phyloP scores from a whole-genome alignment of 164 flowering plant genomes.

The Santalum album region DNA sequence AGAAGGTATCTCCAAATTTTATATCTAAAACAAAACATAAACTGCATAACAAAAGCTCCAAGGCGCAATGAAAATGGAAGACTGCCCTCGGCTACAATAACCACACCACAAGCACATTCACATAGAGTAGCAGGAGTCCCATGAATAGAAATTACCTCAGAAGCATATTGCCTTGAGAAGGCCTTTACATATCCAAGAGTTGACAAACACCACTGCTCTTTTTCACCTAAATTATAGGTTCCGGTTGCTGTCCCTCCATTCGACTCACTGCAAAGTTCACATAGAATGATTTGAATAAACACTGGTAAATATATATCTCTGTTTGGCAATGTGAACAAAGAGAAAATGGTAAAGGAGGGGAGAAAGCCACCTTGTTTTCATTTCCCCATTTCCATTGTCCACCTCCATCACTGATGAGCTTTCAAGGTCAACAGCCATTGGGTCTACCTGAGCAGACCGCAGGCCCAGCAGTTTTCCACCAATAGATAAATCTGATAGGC shows the following conservation, averaged over 20 bases:
- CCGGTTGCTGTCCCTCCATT: constrained; percentile 35
- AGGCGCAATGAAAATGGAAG: neutral
- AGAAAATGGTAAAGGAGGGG: neutral
- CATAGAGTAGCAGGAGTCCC: neutral
- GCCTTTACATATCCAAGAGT: constrained; percentile 88
- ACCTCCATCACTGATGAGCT: constrained; percentile 64
- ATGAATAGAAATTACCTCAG: constrained; percentile 50
- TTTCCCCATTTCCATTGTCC: constrained; percentile 51
- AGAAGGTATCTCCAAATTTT: no score
- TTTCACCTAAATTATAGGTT: constrained; percentile 52
- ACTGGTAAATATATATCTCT: neutral
- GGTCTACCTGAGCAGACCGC: constrained; percentile 32
- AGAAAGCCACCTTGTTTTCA: constrained; percentile 36
- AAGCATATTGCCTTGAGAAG: constrained; percentile 83
- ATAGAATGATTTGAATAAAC: neutral
- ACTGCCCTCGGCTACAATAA: neutral
- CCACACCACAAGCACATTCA: neutral
- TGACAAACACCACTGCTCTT: constrained; percentile 81
- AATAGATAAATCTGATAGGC: constrained; percentile 45
- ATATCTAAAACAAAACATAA: no score
- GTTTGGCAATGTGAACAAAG: neutral
- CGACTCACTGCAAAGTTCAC: constrained; percentile 27
- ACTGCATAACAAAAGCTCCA: no score
- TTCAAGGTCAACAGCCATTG: constrained; percentile 61
- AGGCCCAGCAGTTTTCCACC: constrained; percentile 35